Conservation (phyloP, 352 stramenopile genomes). For the Thalassiosira hispida region DNA sequence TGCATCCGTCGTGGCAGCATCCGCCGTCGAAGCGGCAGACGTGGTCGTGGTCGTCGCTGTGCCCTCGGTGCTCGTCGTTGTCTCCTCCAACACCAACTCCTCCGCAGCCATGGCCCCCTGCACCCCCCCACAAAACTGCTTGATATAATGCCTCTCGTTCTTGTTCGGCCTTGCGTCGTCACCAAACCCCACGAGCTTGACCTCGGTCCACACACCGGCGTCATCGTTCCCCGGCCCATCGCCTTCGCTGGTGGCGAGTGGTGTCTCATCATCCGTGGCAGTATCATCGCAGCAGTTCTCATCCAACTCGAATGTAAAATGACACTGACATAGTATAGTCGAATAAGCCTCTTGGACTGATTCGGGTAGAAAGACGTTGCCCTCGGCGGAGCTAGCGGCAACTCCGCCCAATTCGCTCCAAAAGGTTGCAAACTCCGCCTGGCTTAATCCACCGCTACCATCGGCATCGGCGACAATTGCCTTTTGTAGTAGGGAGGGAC, state of each 20-base stretch:
- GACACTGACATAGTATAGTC: slow-evolving; percentile 2
- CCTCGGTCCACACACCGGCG: neutral
- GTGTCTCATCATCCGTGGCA: slow-evolving; percentile 1
- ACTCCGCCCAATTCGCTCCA: neutral
- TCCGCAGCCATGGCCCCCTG: neutral
- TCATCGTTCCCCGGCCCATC: neutral
- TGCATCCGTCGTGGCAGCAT: neutral
- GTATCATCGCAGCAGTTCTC: slow-evolving; percentile 9
- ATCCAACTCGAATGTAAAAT: neutral
- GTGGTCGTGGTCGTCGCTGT: neutral
- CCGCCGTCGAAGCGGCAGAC: no score
- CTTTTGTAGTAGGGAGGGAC: neutral
- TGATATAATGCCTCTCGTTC: neutral
- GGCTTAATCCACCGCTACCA: neutral
- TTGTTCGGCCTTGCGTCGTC: neutral
- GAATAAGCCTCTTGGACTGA: neutral
- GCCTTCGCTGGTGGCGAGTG: neutral
- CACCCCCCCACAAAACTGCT: neutral
- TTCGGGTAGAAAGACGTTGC: neutral
- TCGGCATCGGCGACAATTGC: neutral
- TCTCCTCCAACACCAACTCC: slow-evolving; percentile 5
- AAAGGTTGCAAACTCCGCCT: neutral
- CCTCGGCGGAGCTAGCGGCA: neutral
- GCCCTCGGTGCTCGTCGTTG: neutral
- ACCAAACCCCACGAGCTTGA: neutral